phyloP scores from a whole-genome alignment of 768 basidiomycete species.

The Tylopilus vinaceipallidus region DNA sequence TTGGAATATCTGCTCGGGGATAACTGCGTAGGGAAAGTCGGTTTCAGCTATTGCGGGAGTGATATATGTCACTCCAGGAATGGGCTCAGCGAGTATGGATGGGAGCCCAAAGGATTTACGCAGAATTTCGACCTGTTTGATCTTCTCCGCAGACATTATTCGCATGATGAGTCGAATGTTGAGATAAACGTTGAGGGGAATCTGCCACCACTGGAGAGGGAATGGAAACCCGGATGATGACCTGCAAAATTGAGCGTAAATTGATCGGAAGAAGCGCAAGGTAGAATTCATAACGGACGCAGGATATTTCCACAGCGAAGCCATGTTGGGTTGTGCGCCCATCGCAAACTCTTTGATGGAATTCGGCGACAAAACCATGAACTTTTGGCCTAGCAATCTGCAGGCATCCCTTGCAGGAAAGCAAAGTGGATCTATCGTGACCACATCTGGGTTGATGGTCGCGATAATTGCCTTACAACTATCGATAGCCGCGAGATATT shows the following conservation, averaged over 20 bases:
- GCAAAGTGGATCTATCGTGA: slow-evolving; percentile 1
- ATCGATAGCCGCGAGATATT: slow-evolving; percentile 4
- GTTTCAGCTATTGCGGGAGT: slow-evolving; percentile 3
- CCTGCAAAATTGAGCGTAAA: neutral
- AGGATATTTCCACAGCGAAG: slow-evolving; percentile 10
- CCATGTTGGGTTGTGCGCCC: neutral
- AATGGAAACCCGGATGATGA: slow-evolving; percentile 8
- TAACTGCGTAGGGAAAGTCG: slow-evolving; percentile 3
- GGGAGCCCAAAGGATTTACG: slow-evolving; percentile 7
- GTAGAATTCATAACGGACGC: neutral
- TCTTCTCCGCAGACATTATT: neutral
- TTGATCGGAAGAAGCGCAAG: neutral
- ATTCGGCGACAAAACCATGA: slow-evolving; percentile 2
- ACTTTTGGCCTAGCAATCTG: slow-evolving; percentile 3
- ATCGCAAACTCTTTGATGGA: neutral
- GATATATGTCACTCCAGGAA: neutral
- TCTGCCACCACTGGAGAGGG: slow-evolving; percentile 19
- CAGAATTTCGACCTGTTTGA: neutral
- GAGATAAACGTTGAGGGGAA: slow-evolving; percentile 12
- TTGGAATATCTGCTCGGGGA: slow-evolving; percentile 3
- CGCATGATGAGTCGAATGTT: neutral
- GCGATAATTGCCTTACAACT: slow-evolving; percentile 3
- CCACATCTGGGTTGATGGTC: neutral
- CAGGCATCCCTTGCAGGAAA: slow-evolving; percentile 9
- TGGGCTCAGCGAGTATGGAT: neutral